Conservation (phyloP, 148 eudicot genomes). For the Rhododendron molle region DNA sequence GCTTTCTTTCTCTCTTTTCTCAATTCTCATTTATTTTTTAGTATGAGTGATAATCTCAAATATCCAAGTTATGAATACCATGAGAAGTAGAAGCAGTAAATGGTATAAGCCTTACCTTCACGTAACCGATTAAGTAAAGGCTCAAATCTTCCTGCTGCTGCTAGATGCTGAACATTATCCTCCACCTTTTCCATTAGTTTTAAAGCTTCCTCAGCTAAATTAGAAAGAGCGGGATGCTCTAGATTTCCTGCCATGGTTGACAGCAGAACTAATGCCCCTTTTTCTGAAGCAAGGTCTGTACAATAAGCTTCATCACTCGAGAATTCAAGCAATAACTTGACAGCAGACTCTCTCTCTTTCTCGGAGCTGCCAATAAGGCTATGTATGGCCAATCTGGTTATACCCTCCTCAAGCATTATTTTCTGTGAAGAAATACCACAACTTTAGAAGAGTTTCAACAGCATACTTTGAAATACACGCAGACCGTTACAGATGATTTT, state of each 20-base stretch:
- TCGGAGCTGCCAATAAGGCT: constrained; percentile 56
- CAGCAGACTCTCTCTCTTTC: constrained; percentile 52
- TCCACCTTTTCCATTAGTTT: constrained; percentile 43
- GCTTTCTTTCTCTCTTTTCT: not conserved
- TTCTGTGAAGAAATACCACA: constrained; percentile 23
- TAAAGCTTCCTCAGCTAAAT: constrained; percentile 53
- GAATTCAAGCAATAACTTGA: constrained; percentile 53
- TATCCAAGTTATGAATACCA: not conserved
- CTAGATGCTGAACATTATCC: constrained; percentile 52
- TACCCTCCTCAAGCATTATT: constrained; percentile 52
- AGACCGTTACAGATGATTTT: not conserved
- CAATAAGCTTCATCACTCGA: constrained; percentile 45
- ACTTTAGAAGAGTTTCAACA: not conserved
- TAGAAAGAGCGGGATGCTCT: constrained; percentile 52
- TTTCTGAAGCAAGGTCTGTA: constrained; percentile 57
- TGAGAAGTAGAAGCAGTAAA: not conserved
- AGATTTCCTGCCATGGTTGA: constrained; percentile 58
- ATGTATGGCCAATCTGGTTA: constrained; percentile 50
- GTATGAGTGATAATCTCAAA: not conserved
- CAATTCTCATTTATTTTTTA: not conserved
- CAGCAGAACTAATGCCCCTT: constrained; percentile 63
- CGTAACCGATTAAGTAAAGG: constrained; percentile 48
- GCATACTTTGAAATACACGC: not conserved
- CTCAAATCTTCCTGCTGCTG: constrained; percentile 63
- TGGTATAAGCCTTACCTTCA: constrained; percentile 35